Conservation (phyloP, 169 alveolate species). For the Eimeria falciformis region DNA sequence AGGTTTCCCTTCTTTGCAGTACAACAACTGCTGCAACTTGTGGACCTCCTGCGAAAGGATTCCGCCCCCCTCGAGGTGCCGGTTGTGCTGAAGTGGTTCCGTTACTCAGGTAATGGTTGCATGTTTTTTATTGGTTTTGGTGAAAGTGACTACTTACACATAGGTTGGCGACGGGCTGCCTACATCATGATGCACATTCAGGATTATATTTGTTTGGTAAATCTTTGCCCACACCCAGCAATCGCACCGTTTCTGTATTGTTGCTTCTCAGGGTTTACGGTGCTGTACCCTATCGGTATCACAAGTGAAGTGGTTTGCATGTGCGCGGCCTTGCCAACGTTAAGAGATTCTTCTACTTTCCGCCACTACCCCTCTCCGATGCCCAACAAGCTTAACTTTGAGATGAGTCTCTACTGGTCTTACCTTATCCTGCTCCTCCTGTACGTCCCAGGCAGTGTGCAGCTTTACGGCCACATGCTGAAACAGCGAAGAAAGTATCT, state of each 20-base stretch:
- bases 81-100: conserved; percentile 81
- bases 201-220: too few relatives aligned
- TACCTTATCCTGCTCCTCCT: conserved; percentile 77
- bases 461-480: conserved; percentile 83
- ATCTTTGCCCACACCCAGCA: not conserved
- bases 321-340: conserved; percentile 59
- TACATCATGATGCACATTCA: too few relatives aligned
- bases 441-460: conserved; percentile 83
- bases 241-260: not conserved
- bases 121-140: too few relatives aligned
- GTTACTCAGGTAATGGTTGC: conserved; percentile 80
- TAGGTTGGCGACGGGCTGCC: too few relatives aligned
- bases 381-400: conserved; percentile 84
- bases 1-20: conserved; percentile 71
- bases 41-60: not conserved
- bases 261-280: conserved; percentile 75
- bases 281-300: conserved; percentile 84
- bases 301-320: conserved; percentile 79
- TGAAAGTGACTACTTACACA: too few relatives aligned
- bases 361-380: conserved; percentile 82
- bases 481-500: conserved; percentile 79
- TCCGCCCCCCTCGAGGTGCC: conserved; percentile 73
- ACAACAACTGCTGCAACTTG: conserved; percentile 49
- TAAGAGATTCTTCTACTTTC: conserved; percentile 66
- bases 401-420: conserved; percentile 77